Base-by-base conservation (phyloP, 75 land plant genomes). In the Isoetes taiwanensis region DNA sequence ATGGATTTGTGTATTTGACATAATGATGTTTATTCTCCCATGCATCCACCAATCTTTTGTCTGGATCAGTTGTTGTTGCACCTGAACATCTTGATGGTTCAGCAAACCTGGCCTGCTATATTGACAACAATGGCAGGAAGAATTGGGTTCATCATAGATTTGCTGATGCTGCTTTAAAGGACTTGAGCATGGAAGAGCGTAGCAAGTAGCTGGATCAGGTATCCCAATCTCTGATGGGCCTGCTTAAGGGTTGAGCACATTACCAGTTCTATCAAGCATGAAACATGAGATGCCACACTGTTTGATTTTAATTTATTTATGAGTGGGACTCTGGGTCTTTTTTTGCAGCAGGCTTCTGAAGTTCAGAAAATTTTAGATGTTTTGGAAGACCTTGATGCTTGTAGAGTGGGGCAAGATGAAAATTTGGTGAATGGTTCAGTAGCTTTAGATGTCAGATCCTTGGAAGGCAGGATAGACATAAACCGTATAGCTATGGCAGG, bases 21-120 rank as follows among this genome's bases (percentile, higher is more conserved):
- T n/a, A n/a, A n/a, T n/a, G n/a, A n/a, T n/a, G n/a, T n/a, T n/a
- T n/a, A n/a, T n/a, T n/a, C n/a, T n/a, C n/a, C n/a, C n/a, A n/a
- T n/a, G n/a, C n/a, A n/a, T n/a, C n/a, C n/a, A n/a, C n/a, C n/a
- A n/a, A n/a, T n/a, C n/a, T 23, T 50, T 28, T 0, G 12, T 56
- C 21, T 27, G 39, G 54, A 41, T 19, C 68, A 72, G 75, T 72
- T 61, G 75, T 72, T 55, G 70, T 72, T 12, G 75, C 57, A n/a
- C 59, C 52, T 28, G 75, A 72, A 35, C 75, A 72, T 43, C 48
- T 72, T 30, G 75, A 72, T 66, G 75, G 75, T 2, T 72, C 75
- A 20, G 75, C 75, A 28, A 62, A 58, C 27, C 61, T 67, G 33
- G 64, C 75, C 3, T 54, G 63, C 43, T 66, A 66, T 43, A 37